These are phyloP conservation scores for Ploettnerulaceae sp. DNA, from an alignment of 2,329 filamentous ascomycete genomes.

Conservation along the genomic window DNA sequence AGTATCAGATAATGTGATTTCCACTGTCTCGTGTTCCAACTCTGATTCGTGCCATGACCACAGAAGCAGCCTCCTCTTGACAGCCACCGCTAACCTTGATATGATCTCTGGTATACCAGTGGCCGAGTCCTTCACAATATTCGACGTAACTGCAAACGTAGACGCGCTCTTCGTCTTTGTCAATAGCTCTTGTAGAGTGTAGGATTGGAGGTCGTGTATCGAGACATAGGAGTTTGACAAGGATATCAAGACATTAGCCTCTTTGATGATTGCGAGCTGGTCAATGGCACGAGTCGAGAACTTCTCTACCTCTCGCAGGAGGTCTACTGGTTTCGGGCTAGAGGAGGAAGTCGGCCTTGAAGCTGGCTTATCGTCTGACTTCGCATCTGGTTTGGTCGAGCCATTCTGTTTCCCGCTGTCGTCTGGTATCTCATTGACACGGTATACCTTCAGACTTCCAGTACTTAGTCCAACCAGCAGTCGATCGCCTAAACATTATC, in stretches of 20 bases:
- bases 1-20: slow-evolving; percentile 75
- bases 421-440: slow-evolving; percentile 65
- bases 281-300: slow-evolving; percentile 89
- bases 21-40: slow-evolving; percentile 64
- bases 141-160: slow-evolving; percentile 88
- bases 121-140: slow-evolving; percentile 83
- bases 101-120: slow-evolving; percentile 92
- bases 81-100: slow-evolving; percentile 82
- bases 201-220: slow-evolving; percentile 83
- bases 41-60: slow-evolving; percentile 98
- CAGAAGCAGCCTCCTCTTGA: slow-evolving; percentile 82
- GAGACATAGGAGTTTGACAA: slow-evolving; percentile 86
- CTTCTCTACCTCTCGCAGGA: slow-evolving; percentile 87
- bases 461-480: slow-evolving; percentile 89
- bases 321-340: slow-evolving; percentile 61
- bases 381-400: slow-evolving; percentile 32
- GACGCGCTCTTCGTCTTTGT: slow-evolving; percentile 81
- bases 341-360: slow-evolving; percentile 27
- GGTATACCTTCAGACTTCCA: slow-evolving; percentile 83
- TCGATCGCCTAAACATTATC: slow-evolving; percentile 61
- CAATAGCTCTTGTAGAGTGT: slow-evolving; percentile 74
- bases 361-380: slow-evolving; percentile 27
- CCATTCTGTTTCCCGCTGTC: slow-evolving; percentile 39
- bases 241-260: slow-evolving; percentile 85
- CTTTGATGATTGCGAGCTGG: slow-evolving; percentile 92